These are phyloP conservation scores for Viola odorata DNA, from an alignment of 345 rosid species.

Conservation along the genomic window DNA sequence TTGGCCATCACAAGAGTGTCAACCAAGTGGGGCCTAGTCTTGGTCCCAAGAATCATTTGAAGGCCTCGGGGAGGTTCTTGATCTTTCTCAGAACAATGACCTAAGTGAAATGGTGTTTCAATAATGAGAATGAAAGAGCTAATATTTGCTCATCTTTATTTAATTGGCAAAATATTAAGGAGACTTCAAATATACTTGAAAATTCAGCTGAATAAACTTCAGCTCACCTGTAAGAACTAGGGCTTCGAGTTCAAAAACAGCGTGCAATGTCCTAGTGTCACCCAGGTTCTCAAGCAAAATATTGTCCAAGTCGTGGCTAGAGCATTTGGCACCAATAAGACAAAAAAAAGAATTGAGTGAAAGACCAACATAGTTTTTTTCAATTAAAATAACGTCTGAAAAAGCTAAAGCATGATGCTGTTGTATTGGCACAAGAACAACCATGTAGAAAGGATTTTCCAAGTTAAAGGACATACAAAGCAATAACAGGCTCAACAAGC, in stretches of 20 bases:
- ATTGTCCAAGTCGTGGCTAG: slow-evolving; percentile 94
- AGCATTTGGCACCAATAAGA: slow-evolving; percentile 12
- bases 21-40: slow-evolving; percentile 81
- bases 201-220: slow-evolving; percentile 2
- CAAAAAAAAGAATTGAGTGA: slow-evolving; percentile 16
- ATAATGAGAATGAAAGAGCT: slow-evolving; percentile 5
- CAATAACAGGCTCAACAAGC: slow-evolving; percentile 96
- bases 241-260: slow-evolving; percentile 96
- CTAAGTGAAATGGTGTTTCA: slow-evolving; percentile 29
- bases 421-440: neutral
- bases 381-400: neutral
- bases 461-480: slow-evolving; percentile 63
- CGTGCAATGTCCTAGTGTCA: slow-evolving; percentile 91
- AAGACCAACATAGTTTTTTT: neutral
- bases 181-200: neutral
- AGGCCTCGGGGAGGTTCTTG: slow-evolving; percentile 97
- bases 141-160: too few species aligned
- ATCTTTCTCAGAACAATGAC: slow-evolving; percentile 97
- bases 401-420: neutral
- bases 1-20: slow-evolving; percentile 99
- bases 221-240: slow-evolving; percentile 91
- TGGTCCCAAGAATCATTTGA: slow-evolving; percentile 96
- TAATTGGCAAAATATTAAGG: too few species aligned
- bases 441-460: slow-evolving; percentile 7
- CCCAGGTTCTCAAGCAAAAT: slow-evolving; percentile 98